These are phyloP conservation scores for Dionaea muscipula DNA, from an alignment of 179 eudicot genomes.

Conservation along the genomic window DNA sequence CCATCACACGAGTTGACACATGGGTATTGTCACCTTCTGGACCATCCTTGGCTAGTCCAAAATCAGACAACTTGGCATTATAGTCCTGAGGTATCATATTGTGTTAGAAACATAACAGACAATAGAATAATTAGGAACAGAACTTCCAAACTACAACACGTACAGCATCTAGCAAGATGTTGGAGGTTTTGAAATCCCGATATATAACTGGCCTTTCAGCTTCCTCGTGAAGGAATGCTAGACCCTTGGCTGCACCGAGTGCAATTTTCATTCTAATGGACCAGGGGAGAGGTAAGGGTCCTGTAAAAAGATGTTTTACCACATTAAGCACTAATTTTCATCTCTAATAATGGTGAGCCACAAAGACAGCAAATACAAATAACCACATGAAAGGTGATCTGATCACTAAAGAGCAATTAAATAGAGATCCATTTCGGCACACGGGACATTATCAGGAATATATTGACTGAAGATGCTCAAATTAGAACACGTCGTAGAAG, in stretches of 20 bases:
- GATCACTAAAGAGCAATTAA: too few relatives aligned
- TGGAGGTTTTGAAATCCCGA: constrained; percentile 76
- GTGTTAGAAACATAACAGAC: constrained; percentile 10
- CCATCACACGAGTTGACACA: constrained; percentile 90
- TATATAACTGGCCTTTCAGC: constrained; percentile 67
- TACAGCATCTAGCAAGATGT: constrained; percentile 80
- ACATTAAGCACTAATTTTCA: too few relatives aligned
- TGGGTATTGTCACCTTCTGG: constrained; percentile 90
- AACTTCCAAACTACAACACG: constrained; percentile 13
- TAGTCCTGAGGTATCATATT: constrained; percentile 45
- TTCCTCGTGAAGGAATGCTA: constrained; percentile 68
- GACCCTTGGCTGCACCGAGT: constrained; percentile 56
- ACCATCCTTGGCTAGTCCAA: constrained; percentile 88
- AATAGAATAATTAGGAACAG: neutral
- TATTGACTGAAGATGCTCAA: too few relatives aligned
- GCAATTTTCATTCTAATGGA: constrained; percentile 70
- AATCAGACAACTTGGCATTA: constrained; percentile 82
- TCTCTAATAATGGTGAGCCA: too few relatives aligned
- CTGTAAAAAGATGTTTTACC: too few relatives aligned
- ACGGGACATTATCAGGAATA: too few relatives aligned
- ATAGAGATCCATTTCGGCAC: too few relatives aligned
- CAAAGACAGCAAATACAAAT: too few relatives aligned
- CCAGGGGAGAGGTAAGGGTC: constrained; percentile 74
- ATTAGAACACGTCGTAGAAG: too few relatives aligned
- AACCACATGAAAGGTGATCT: too few relatives aligned